phyloP scores from a whole-genome alignment of 2,329 filamentous ascomycete species.

The Trichoderma polysporum region DNA sequence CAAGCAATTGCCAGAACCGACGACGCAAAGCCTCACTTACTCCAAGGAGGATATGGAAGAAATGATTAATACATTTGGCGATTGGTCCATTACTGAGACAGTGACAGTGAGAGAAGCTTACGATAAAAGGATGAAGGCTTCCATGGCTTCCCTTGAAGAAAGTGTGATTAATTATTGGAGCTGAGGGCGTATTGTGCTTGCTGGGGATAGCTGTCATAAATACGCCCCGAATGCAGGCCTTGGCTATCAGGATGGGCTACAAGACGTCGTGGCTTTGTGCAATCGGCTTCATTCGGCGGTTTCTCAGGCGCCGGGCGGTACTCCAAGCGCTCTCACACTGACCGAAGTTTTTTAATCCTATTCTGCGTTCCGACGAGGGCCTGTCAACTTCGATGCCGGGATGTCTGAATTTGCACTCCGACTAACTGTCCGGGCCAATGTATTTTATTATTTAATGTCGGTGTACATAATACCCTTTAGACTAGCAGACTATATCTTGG shows the following conservation, averaged over 20 bases:
- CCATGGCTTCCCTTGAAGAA: not conserved
- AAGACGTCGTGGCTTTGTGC: constrained; percentile 26
- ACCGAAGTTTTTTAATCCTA: not conserved
- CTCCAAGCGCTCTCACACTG: not conserved
- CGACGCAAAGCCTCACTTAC: not conserved
- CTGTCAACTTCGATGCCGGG: not conserved
- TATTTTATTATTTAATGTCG: not conserved
- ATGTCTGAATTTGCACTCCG: not conserved
- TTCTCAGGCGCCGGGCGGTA: not conserved
- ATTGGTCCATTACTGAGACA: not conserved
- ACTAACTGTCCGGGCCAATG: not conserved
- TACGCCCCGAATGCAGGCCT: constrained; percentile 24
- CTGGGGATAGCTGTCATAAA: constrained; percentile 33
- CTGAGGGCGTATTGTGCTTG: constrained; percentile 31
- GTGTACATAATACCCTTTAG: not conserved
- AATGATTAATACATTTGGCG: not conserved
- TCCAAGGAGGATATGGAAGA: not conserved
- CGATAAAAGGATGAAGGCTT: not conserved
- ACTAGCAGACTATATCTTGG: not conserved
- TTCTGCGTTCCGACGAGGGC: not conserved
- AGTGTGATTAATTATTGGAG: constrained; percentile 25
- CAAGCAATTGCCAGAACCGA: constrained; percentile 25
- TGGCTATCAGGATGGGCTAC: constrained; percentile 33
- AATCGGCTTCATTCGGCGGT: constrained; percentile 20
- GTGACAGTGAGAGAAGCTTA: not conserved